Conservation (phyloP, 2,329 filamentous ascomycete genomes). For the Pseudonectria foliicola region DNA sequence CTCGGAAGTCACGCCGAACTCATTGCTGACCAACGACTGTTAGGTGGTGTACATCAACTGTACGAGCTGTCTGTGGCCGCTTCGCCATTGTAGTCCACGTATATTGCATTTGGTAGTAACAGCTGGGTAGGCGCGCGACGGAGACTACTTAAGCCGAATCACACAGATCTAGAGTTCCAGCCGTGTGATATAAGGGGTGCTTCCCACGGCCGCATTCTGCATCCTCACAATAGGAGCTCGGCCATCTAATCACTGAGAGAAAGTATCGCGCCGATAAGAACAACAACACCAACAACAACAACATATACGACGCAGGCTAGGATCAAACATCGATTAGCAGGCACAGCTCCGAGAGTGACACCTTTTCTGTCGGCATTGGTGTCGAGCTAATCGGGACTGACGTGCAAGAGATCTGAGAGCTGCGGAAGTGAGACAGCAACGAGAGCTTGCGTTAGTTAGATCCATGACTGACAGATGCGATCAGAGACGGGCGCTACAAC, state of each 20-base stretch:
- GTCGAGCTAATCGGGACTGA: conserved; percentile 7
- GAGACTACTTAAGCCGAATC: conserved; percentile 10
- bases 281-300: background rate
- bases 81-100: conserved; percentile 9
- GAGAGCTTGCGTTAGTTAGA: conserved; percentile 10
- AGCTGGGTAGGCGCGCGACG: conserved; percentile 6
- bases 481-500: conserved; percentile 6
- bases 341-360: background rate
- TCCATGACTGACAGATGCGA: conserved; percentile 10
- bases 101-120: conserved; percentile 9
- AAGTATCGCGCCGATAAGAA: too few species aligned
- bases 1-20: conserved; percentile 13
- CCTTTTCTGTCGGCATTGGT: conserved; percentile 8
- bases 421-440: conserved; percentile 13
- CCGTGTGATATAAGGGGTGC: conserved; percentile 17
- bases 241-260: background rate
- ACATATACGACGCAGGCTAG: background rate
- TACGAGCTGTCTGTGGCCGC: conserved; percentile 12
- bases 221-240: background rate
- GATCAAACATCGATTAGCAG: background rate
- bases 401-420: conserved; percentile 9
- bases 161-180: conserved; percentile 6
- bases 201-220: conserved; percentile 8
- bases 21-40: conserved; percentile 4
- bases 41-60: conserved; percentile 10